A percentile compares a stretch with the other conserved stretches of the same genome.
phyloP scores from a whole-genome alignment of 495 filamentous ascomycete genomes.

The Hypoxylon perforatum region DNA sequence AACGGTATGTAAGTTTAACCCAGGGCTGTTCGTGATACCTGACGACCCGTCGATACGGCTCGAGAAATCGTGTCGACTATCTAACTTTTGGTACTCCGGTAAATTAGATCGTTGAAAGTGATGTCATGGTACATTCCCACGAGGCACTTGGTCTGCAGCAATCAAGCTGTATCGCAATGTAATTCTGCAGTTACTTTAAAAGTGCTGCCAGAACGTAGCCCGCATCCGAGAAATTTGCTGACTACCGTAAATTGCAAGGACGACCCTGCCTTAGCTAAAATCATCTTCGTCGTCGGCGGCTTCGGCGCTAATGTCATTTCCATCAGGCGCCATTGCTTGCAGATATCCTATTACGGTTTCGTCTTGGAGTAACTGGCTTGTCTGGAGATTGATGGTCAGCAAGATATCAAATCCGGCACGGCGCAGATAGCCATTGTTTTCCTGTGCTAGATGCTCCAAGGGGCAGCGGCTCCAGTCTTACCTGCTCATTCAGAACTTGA shows the following conservation, averaged over 20 bases:
- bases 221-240: conserved; percentile 7
- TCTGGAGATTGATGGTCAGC: conserved; percentile 50
- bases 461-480: conserved; percentile 48
- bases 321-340: conserved; percentile 53
- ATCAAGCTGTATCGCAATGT: conserved; percentile 19
- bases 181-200: conserved; percentile 18
- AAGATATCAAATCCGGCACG: conserved; percentile 13
- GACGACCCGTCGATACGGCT: conserved; percentile 11
- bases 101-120: conserved; percentile 6
- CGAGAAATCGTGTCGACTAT: conserved; percentile 8
- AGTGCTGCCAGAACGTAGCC: neutral
- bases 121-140: conserved; percentile 22
- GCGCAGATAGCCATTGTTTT: neutral
- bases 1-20: conserved; percentile 21
- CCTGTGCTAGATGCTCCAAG: neutral
- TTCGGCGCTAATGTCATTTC: conserved; percentile 48
- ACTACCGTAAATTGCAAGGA: neutral
- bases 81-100: neutral
- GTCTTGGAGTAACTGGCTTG: conserved; percentile 47
- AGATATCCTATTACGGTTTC: conserved; percentile 57
- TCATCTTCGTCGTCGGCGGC: conserved; percentile 58
- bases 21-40: conserved; percentile 8
- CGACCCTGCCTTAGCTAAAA: conserved; percentile 50
- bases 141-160: conserved; percentile 9
- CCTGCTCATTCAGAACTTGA: conserved; percentile 69